Conservation (phyloP, 768 basidiomycete genomes). For the Lepiota venenata region DNA sequence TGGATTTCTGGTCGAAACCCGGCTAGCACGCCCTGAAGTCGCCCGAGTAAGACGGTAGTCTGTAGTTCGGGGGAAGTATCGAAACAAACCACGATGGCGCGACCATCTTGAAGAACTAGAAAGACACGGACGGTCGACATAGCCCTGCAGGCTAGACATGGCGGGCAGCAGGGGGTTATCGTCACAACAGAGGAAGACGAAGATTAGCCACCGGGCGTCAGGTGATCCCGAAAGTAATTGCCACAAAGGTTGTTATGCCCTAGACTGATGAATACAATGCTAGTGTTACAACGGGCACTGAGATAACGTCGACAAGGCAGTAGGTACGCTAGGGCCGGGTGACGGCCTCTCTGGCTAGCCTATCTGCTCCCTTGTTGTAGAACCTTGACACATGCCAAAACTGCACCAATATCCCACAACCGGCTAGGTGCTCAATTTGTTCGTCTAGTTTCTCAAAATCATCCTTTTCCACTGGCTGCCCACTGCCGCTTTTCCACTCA, state of each 20-base stretch:
- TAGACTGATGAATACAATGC: too few species aligned
- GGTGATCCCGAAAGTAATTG: too few species aligned
- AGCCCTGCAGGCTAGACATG: slow-evolving; percentile 91
- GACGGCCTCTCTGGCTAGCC: not conserved
- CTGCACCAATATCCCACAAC: not conserved
- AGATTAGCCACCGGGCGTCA: slow-evolving; percentile 3
- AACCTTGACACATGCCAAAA: not conserved
- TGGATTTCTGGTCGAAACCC: slow-evolving; percentile 94
- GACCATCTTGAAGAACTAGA: slow-evolving; percentile 93
- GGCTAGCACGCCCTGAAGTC: slow-evolving; percentile 76
- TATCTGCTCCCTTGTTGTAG: not conserved
- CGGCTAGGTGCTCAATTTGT: not conserved
- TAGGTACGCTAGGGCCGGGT: too few species aligned
- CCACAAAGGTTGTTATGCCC: too few species aligned
- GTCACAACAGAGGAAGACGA: slow-evolving; percentile 13
- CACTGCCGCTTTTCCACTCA: slow-evolving; percentile 9
- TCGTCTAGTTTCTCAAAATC: not conserved
- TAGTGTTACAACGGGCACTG: not conserved
- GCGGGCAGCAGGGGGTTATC: slow-evolving; percentile 14
- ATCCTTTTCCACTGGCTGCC: slow-evolving; percentile 4
- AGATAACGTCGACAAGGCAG: too few species aligned
- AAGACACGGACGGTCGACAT: slow-evolving; percentile 91
- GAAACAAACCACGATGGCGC: slow-evolving; percentile 81
- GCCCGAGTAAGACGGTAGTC: slow-evolving; percentile 2
- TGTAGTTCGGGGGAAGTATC: not conserved